phyloP scores from a whole-genome alignment of 192 early-diverging fungal species.

The Bifiguratus adelaidae region DNA sequence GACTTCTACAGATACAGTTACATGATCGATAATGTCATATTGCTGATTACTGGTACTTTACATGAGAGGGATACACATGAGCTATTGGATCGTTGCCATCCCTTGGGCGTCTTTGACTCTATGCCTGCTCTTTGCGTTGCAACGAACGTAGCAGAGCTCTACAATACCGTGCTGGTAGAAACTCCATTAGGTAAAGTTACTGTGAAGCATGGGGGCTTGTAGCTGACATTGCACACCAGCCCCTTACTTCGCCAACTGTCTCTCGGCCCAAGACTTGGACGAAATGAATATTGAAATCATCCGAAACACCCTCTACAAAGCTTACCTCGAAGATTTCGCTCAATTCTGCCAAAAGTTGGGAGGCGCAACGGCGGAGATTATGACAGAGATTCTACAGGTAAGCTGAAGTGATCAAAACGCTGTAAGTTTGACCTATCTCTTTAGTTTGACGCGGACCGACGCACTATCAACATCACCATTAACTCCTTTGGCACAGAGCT shows the following conservation, averaged over 20 bases:
- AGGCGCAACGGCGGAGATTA: conserved; percentile 80
- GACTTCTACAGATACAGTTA: conserved; percentile 69
- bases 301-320: conserved; percentile 97
- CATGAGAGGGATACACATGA: conserved; percentile 98
- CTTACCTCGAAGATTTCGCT: conserved; percentile 98
- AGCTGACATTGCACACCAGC: conserved; percentile 30
- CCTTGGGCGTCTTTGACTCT: conserved; percentile 94
- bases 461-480: conserved; percentile 98
- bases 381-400: conserved; percentile 87
- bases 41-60: conserved; percentile 95
- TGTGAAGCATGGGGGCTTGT: not conserved
- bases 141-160: conserved; percentile 90
- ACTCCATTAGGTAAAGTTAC: conserved; percentile 71
- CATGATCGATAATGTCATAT: conserved; percentile 99
- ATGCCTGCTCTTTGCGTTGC: conserved; percentile 98
- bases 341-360: conserved; percentile 74
- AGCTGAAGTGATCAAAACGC: not conserved
- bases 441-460: conserved; percentile 96
- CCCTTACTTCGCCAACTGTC: conserved; percentile 94
- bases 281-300: conserved; percentile 99
- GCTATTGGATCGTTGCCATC: conserved; percentile 93
- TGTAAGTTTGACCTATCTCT: not conserved
- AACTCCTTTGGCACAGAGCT: conserved; percentile 98
- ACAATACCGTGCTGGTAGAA: conserved; percentile 93
- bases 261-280: conserved; percentile 94